phyloP scores from a whole-genome alignment of 2,329 filamentous ascomycete species.

The Aspergillus texensis region DNA sequence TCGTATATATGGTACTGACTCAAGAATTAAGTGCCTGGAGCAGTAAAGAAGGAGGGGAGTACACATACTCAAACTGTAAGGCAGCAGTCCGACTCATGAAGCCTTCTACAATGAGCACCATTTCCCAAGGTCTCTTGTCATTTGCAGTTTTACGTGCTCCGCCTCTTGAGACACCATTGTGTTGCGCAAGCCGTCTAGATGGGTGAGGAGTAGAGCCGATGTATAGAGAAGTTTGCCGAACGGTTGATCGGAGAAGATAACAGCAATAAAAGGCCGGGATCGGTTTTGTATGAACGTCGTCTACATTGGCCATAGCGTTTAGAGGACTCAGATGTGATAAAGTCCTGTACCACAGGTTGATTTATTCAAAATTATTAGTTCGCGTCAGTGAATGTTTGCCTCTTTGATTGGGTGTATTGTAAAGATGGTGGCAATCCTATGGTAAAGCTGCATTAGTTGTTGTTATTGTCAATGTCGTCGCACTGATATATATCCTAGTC shows the following conservation, averaged over 20 bases:
- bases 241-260: slow-evolving; percentile 84
- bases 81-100: slow-evolving; percentile 87
- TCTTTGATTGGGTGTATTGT: not conserved
- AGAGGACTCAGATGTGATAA: not conserved
- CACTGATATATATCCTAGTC: not conserved
- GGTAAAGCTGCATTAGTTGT: not conserved
- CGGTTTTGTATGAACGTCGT: slow-evolving; percentile 49
- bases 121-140: slow-evolving; percentile 82
- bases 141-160: slow-evolving; percentile 78
- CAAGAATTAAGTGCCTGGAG: not conserved
- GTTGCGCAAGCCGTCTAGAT: slow-evolving; percentile 79
- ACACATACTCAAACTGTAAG: slow-evolving; percentile 84
- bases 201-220: slow-evolving; percentile 92
- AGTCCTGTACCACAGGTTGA: not conserved
- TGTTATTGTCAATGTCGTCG: not conserved
- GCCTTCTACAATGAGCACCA: slow-evolving; percentile 81
- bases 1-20: slow-evolving; percentile 3
- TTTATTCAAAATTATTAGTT: too few relatives aligned
- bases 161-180: slow-evolving; percentile 83
- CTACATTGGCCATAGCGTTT: slow-evolving; percentile 21
- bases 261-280: slow-evolving; percentile 92
- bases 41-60: not conserved
- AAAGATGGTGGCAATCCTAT: not conserved
- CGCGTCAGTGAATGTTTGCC: not conserved
- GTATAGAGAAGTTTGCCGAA: slow-evolving; percentile 71